Evolutionary conservation across 768 basidiomycete species (phyloP).

Genomic region (Suillus cothurnatus): DNA sequence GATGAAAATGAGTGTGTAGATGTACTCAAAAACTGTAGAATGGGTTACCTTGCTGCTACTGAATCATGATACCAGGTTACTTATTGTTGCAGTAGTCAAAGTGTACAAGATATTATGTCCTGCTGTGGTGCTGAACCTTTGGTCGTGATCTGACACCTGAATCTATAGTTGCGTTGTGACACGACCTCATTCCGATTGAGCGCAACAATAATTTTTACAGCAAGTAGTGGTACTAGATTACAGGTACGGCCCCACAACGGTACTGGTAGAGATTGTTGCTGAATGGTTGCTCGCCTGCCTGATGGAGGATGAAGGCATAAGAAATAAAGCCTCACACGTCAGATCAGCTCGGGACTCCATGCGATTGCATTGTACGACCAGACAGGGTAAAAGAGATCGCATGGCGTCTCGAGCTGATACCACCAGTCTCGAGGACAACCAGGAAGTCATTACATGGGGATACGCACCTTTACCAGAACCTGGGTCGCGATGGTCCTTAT

Average conservation of each 20-base stretch:
- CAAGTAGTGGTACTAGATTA: no score
- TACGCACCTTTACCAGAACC: not conserved
- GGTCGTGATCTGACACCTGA: not conserved
- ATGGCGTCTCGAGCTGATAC: not conserved
- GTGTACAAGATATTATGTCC: not conserved
- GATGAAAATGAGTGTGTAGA: conserved; percentile 95
- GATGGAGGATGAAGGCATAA: not conserved
- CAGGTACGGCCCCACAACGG: not conserved
- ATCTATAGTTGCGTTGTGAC: not conserved
- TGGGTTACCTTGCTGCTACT: not conserved
- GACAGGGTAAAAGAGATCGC: no score
- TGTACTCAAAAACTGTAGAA: not conserved
- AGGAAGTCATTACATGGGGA: not conserved
- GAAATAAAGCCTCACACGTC: not conserved
- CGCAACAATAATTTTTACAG: not conserved
- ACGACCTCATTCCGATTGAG: not conserved
- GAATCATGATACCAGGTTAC: not conserved
- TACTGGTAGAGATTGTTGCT: not conserved
- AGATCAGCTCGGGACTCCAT: not conserved
- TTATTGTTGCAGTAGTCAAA: not conserved
- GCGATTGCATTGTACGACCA: no score
- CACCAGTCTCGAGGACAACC: not conserved
- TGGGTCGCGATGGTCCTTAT: not conserved
- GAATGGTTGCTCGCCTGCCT: not conserved
- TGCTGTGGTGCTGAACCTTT: not conserved